phyloP scores from a whole-genome alignment of 2,329 filamentous ascomycete species.

The Dothideomycetes sp. region DNA sequence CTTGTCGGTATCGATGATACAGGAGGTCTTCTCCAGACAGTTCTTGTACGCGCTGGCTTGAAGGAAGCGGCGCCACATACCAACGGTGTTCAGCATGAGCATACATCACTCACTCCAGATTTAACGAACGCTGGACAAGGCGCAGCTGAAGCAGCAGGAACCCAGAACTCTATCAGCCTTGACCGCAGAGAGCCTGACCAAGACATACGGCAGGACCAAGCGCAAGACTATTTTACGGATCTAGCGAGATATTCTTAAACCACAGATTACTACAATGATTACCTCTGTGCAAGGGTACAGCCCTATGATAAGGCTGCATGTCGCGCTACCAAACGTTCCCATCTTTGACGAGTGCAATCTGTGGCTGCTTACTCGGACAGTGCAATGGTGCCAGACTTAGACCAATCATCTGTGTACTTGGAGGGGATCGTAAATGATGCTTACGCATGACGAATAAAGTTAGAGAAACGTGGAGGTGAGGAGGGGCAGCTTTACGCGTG shows the following conservation, averaged over 20 bases:
- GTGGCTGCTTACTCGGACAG: too few relatives aligned
- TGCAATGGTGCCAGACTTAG: too few relatives aligned
- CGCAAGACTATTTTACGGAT: conserved; percentile 9
- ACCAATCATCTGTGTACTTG: too few relatives aligned
- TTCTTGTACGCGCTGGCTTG: conserved; percentile 41
- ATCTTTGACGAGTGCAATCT: too few relatives aligned
- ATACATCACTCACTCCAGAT: background rate
- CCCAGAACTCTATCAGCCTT: background rate
- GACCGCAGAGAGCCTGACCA: too few relatives aligned
- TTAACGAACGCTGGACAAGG: background rate
- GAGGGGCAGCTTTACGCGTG: conserved; percentile 5
- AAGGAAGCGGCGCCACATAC: background rate
- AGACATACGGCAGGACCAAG: background rate
- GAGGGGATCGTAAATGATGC: too few relatives aligned
- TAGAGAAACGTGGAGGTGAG: background rate
- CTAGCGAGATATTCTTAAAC: conserved; percentile 1
- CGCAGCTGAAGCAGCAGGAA: background rate
- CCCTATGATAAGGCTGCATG: conserved; percentile 7
- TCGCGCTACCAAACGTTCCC: background rate
- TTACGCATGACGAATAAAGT: too few relatives aligned
- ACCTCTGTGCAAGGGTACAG: too few relatives aligned
- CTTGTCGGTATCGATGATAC: conserved; percentile 83
- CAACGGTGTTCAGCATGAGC: background rate
- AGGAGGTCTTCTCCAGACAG: conserved; percentile 67
- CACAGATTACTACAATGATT: too few relatives aligned